phyloP scores from a whole-genome alignment of 78 protist genomes.

The Cyanophora paradoxa region DNA sequence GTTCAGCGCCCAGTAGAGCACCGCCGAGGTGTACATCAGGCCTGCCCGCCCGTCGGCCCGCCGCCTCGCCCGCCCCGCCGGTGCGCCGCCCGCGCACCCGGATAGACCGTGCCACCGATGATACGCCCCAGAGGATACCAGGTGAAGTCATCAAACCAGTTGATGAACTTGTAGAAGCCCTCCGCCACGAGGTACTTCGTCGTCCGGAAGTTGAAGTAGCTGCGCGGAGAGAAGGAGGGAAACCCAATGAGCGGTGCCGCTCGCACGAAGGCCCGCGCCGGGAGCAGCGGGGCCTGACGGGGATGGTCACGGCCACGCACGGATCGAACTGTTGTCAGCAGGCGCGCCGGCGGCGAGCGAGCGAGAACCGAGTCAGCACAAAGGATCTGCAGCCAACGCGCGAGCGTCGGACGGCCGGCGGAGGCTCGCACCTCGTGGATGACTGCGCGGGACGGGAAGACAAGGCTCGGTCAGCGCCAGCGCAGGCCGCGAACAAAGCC shows the following conservation, averaged over 20 bases:
- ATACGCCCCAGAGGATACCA: conserved; percentile 99
- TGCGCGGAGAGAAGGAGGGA: too few species aligned
- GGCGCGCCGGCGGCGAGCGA: too few species aligned
- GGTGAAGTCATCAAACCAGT: conserved; percentile 93
- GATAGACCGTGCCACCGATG: conserved; percentile 93
- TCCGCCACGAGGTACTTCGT: conserved; percentile 80
- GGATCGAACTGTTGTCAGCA: neutral
- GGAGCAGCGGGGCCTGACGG: too few species aligned
- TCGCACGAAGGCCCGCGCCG: too few species aligned
- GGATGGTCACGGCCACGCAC: too few species aligned
- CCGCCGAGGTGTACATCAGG: conserved; percentile 89
- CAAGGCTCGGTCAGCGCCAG: too few species aligned
- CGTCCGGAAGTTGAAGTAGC: conserved; percentile 79
- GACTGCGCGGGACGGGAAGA: too few species aligned
- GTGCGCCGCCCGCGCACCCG: conserved; percentile 18
- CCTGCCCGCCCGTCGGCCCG: too few species aligned
- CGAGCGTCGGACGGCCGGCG: neutral
- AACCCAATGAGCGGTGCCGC: too few species aligned
- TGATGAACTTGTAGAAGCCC: conserved; percentile 81
- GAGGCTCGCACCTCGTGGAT: conserved; percentile 48
- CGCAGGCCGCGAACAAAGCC: too few species aligned
- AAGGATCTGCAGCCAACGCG: too few species aligned
- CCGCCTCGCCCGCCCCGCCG: conserved; percentile 10
- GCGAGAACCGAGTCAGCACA: too few species aligned
- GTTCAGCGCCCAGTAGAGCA: conserved; percentile 63